Evolutionary conservation across 2,329 filamentous ascomycete species (phyloP), one percentile per base, ranked within the genome.

Genomic region (Tricladium varicosporioides): DNA sequence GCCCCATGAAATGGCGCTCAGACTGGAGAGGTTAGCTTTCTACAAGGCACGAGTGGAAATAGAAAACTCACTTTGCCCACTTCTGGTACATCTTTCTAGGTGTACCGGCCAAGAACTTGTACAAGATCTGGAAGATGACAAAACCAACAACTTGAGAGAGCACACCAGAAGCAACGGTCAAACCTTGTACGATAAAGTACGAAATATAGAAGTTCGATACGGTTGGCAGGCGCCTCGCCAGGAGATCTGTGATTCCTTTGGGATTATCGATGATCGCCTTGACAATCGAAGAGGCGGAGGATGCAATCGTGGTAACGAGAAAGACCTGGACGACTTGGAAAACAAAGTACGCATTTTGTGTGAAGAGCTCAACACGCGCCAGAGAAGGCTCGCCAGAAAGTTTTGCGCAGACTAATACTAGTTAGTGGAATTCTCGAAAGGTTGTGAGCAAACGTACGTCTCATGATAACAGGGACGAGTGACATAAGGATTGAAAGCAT

Each of bases 281-380:
- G 1, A 85, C 79, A 0, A 90, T 84, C 5, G 87, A 82, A 2
- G 91, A 84, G 9, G 92, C 92, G 1, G 91, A 87, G 14, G 91
- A 93, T 1, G 89, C 83, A 31, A 97, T 64, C 0, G 93, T 96
- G 0, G 90, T 86, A 49, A 97, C 84, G 56, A 97, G 76, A 76
- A 97, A 97, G 46, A 96, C 90, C 70, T 97, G 92, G 16, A 97
- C 80, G 45, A 97, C 85, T 72, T 94, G 91, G 76, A 95, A 95
- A 47, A 82, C 84, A 68, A 96, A 99, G 78, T 95, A 97, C 65
- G 85, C 89, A 68, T 92, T 94, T 70, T 97, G 91, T 0, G 91
- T 92, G 57, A 91, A 92, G 8, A 97, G 78, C 72, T 99, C 94
- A 14, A 96, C 86, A 10, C 88, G 82, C 1, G 91, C 87, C 5